Percentiles rank a stretch among this genome's conserved stretches.
phyloP scores from a whole-genome alignment of 306 rosid species.

The Biancaea sappan region DNA sequence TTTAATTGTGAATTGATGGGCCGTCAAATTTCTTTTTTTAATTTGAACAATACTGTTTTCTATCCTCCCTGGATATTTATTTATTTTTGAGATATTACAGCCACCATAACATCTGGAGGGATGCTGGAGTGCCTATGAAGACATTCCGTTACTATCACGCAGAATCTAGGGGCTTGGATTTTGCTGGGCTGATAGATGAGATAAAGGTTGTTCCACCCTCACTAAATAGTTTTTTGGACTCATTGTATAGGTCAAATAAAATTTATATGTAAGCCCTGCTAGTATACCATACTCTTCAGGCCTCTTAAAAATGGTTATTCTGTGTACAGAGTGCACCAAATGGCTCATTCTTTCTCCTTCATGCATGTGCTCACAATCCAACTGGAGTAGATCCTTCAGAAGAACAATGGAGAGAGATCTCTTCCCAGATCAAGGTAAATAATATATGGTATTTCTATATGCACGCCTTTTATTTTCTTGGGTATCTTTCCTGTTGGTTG shows the following conservation, averaged over 20 bases:
- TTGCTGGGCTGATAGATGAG: conserved; percentile 78
- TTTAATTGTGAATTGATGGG: conserved; percentile 1
- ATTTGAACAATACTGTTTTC: not conserved
- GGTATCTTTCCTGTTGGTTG: conserved; percentile 4
- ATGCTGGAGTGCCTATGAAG: conserved; percentile 79
- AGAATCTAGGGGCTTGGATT: conserved; percentile 86
- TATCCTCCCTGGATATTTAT: conserved; percentile 12
- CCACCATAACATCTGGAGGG: conserved; percentile 99
- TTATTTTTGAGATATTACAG: conserved; percentile 51
- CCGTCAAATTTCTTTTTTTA: conserved; percentile 21
- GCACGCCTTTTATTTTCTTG: conserved; percentile 9
- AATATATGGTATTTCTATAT: conserved; percentile 20
- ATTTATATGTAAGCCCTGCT: conserved; percentile 20
- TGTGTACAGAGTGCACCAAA: conserved; percentile 81
- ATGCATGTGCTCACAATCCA: conserved; percentile 99
- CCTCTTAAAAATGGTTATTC: conserved; percentile 25
- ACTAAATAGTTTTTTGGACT: conserved; percentile 14
- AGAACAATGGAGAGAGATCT: conserved; percentile 95
- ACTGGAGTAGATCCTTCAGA: conserved; percentile 96
- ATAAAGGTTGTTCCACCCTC: conserved; percentile 45
- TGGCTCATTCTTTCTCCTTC: conserved; percentile 93
- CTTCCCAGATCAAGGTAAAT: conserved; percentile 71
- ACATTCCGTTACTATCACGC: conserved; percentile 90
- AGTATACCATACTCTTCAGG: conserved; percentile 18
- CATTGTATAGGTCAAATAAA: not conserved